Percentiles rank a stretch among this genome's conserved stretches.
These are phyloP conservation scores for Quercus dentata DNA, from an alignment of 306 rosid genomes.

Conservation along the genomic window DNA sequence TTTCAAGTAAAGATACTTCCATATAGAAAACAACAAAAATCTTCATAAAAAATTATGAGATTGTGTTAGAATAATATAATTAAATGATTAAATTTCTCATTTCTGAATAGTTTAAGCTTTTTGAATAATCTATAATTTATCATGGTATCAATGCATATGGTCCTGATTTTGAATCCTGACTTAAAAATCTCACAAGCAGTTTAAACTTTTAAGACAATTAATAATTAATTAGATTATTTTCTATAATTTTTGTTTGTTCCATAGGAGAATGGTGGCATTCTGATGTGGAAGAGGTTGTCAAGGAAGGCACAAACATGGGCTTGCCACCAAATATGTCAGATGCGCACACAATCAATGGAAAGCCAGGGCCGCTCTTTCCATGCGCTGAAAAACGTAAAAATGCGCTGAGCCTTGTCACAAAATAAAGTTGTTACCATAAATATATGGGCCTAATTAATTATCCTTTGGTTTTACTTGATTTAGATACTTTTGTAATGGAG, in stretches of 20 bases:
- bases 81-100: too few species aligned
- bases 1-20: background rate
- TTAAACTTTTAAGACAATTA: too few species aligned
- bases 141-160: too few species aligned
- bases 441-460: background rate
- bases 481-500: constrained; percentile 76
- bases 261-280: constrained; percentile 86
- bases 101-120: too few species aligned
- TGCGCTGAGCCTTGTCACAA: background rate
- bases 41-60: too few species aligned
- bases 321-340: constrained; percentile 85
- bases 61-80: too few species aligned
- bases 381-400: constrained; percentile 79
- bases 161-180: too few species aligned
- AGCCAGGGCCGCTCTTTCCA: constrained; percentile 91
- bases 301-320: constrained; percentile 65
- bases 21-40: background rate
- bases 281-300: constrained; percentile 69
- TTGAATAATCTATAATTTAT: too few species aligned
- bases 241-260: background rate
- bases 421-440: background rate
- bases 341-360: constrained; percentile 91
- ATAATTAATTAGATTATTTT: background rate
- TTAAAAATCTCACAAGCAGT: too few species aligned
- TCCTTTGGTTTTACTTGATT: background rate